Percentiles rank a stretch among this genome's conserved stretches.
Conservation (phyloP, 2,329 filamentous ascomycete genomes). For the Aspergillus sojae region DNA sequence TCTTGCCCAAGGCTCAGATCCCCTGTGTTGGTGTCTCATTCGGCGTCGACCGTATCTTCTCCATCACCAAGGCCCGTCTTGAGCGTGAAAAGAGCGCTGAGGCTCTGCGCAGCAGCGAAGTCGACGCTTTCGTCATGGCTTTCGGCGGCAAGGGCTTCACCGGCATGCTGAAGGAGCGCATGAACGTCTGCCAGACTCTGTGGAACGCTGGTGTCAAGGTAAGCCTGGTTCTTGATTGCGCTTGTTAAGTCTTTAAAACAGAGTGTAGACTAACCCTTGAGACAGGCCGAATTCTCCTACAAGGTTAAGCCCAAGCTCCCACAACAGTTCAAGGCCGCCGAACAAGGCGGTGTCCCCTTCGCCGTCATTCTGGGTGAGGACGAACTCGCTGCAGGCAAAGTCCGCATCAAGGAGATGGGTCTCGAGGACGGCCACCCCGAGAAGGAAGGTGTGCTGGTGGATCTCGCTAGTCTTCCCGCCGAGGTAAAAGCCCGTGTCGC, state of each 20-base stretch:
- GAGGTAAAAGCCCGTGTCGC: slow-evolving; percentile 29
- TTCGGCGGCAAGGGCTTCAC: slow-evolving; percentile 85
- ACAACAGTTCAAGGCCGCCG: slow-evolving; percentile 88
- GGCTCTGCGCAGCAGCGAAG: slow-evolving; percentile 67
- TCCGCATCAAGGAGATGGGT: slow-evolving; percentile 85
- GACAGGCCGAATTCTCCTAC: slow-evolving; percentile 77
- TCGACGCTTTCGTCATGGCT: slow-evolving; percentile 93
- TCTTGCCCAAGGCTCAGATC: slow-evolving; percentile 79
- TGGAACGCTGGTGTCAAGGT: slow-evolving; percentile 89
- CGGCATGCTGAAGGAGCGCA: slow-evolving; percentile 79
- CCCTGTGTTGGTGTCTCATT: slow-evolving; percentile 93
- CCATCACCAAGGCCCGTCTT: slow-evolving; percentile 79
- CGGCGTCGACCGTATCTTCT: slow-evolving; percentile 93
- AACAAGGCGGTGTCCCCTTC: slow-evolving; percentile 76
- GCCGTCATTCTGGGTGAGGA: slow-evolving; percentile 90
- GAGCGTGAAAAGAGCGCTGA: slow-evolving; percentile 60
- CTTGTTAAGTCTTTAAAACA: not conserved
- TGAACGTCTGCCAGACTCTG: slow-evolving; percentile 73
- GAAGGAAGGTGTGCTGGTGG: slow-evolving; percentile 81
- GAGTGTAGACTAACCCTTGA: slow-evolving; percentile 23
- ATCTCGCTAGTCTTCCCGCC: slow-evolving; percentile 46
- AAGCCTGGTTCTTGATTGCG: slow-evolving; percentile 21
- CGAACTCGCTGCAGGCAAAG: slow-evolving; percentile 78
- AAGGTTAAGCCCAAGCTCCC: slow-evolving; percentile 89
- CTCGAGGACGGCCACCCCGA: slow-evolving; percentile 81